Evolutionary conservation across 768 basidiomycete genomes (phyloP).

Genomic region (Boletus fagicola): DNA sequence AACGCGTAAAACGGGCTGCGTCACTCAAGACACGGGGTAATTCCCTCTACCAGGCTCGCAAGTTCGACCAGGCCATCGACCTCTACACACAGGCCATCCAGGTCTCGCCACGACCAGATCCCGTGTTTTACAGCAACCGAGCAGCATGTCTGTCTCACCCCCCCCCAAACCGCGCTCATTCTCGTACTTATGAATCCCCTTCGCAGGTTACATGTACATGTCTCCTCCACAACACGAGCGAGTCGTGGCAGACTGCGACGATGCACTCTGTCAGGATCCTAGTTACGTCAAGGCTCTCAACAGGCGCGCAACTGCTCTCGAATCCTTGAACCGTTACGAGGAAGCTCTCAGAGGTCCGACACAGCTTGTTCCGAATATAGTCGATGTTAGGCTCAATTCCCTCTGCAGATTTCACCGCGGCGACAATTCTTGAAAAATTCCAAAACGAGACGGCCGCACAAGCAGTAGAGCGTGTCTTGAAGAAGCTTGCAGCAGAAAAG

Average conservation of each 20-base stretch:
- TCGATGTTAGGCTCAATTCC: background rate
- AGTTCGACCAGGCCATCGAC: constrained; percentile 57
- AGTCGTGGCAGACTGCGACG: constrained; percentile 86
- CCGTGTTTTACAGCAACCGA: constrained; percentile 95
- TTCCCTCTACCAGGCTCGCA: constrained; percentile 59
- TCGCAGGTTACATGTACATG: constrained; percentile 86
- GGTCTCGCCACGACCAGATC: constrained; percentile 74
- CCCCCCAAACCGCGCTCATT: background rate
- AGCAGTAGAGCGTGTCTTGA: constrained; percentile 89
- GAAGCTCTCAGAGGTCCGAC: constrained; percentile 75
- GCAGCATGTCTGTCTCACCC: constrained; percentile 75
- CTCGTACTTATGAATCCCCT: background rate
- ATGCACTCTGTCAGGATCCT: constrained; percentile 78
- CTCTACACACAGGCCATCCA: constrained; percentile 75
- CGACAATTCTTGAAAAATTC: constrained; percentile 93
- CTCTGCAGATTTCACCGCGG: constrained; percentile 85
- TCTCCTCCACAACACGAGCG: constrained; percentile 77
- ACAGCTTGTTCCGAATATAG: background rate
- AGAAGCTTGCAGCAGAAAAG: constrained; percentile 71
- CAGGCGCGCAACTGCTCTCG: constrained; percentile 82
- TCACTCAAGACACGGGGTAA: constrained; percentile 73
- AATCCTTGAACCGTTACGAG: constrained; percentile 68
- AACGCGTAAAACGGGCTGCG: constrained; percentile 60
- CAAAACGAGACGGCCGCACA: constrained; percentile 73
- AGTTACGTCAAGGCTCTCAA: constrained; percentile 90